Conservation (phyloP, 202 grass and related monocot genomes). For the Elaeis oleifera region DNA sequence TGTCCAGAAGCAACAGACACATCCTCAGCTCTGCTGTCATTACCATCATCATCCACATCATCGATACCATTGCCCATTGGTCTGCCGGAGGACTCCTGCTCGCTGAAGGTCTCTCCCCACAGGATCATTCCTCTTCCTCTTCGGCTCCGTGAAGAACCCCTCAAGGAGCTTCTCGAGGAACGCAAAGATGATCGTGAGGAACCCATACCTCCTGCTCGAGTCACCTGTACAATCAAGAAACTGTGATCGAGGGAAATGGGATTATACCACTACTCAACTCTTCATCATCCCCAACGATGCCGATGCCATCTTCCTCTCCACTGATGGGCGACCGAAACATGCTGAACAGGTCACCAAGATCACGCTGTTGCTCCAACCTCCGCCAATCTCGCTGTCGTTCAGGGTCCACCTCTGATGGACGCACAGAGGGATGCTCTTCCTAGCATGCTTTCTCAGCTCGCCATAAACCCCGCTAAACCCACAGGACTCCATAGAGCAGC, state of each 20-base stretch:
- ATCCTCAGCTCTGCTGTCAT: slow-evolving; percentile 20
- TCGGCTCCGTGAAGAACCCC: background rate
- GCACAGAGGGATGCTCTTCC: slow-evolving; percentile 50
- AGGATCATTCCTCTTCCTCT: slow-evolving; percentile 14
- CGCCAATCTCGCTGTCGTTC: slow-evolving; percentile 65
- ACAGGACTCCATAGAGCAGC: slow-evolving; percentile 66
- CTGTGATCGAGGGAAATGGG: slow-evolving; percentile 31
- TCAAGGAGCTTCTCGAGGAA: slow-evolving; percentile 25
- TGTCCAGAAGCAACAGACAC: slow-evolving; percentile 16
- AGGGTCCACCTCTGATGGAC: slow-evolving; percentile 71
- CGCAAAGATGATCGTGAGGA: slow-evolving; percentile 5
- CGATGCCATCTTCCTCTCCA: slow-evolving; percentile 26
- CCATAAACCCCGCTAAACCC: slow-evolving; percentile 61
- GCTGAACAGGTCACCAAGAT: slow-evolving; percentile 75
- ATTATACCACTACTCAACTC: slow-evolving; percentile 22
- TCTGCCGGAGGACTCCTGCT: background rate
- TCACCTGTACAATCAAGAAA: slow-evolving; percentile 58
- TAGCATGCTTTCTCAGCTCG: slow-evolving; percentile 73
- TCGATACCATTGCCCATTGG: slow-evolving; percentile 5
- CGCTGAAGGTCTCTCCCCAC: background rate
- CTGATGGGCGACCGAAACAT: slow-evolving; percentile 56
- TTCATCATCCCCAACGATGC: slow-evolving; percentile 27
- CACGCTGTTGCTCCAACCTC: slow-evolving; percentile 82
- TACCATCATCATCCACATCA: slow-evolving; percentile 11
- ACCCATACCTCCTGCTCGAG: background rate